A percentile compares a stretch with the other conserved stretches of the same genome.
phyloP scores from a whole-genome alignment of 179 eudicot genomes.

The Silene noctiflora region DNA sequence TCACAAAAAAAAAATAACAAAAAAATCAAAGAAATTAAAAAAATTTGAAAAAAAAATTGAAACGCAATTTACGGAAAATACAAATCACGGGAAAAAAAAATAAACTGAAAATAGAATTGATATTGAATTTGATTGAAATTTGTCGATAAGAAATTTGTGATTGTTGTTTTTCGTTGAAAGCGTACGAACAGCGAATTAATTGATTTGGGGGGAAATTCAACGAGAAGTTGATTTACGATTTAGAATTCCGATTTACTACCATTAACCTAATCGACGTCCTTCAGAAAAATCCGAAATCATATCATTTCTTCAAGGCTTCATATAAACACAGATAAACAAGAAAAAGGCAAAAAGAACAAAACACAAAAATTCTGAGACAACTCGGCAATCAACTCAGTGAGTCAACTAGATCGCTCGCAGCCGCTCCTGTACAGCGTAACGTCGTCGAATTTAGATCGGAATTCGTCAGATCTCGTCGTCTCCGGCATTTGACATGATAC shows the following conservation, averaged over 20 bases:
- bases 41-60: neutral
- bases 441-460: neutral
- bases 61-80: neutral
- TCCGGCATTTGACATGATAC: slow-evolving; percentile 36
- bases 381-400: slow-evolving; percentile 20
- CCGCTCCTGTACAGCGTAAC: slow-evolving; percentile 32
- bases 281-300: neutral
- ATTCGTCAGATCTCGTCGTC: slow-evolving; percentile 15
- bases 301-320: neutral
- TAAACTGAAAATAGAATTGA: no score
- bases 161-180: no score
- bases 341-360: neutral
- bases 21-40: neutral
- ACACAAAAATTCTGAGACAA: slow-evolving; percentile 26
- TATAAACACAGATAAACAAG: neutral
- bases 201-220: neutral
- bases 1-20: neutral
- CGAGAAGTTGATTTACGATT: neutral
- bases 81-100: neutral
- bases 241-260: neutral
- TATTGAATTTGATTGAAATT: neutral
- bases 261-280: neutral
- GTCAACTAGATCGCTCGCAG: slow-evolving; percentile 25
- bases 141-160: neutral
- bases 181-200: neutral